phyloP scores from a whole-genome alignment of 2,329 filamentous ascomycete genomes.

The Calonectria ilicicola region DNA sequence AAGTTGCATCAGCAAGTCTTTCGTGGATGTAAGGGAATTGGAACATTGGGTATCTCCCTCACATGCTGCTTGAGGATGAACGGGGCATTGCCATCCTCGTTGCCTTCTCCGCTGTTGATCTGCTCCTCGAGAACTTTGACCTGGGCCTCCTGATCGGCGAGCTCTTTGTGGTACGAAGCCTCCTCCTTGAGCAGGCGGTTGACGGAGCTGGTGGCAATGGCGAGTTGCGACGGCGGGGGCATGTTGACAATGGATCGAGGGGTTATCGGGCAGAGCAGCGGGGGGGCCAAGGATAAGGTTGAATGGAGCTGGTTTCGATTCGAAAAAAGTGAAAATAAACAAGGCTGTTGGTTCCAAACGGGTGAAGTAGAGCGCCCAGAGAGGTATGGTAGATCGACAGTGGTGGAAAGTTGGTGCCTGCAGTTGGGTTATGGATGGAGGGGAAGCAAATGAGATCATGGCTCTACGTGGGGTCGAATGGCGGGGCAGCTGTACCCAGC shows the following conservation, averaged over 20 bases:
- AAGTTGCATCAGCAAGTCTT: constrained; percentile 11
- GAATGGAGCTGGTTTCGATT: background rate
- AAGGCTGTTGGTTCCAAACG: background rate
- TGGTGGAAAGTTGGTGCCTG: constrained; percentile 35
- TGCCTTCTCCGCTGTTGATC: constrained; percentile 58
- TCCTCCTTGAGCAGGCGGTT: constrained; percentile 92
- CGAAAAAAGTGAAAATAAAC: background rate
- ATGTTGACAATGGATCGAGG: constrained; percentile 59
- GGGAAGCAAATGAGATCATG: constrained; percentile 45
- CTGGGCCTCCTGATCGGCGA: constrained; percentile 78
- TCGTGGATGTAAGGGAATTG: background rate
- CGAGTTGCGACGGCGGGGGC: constrained; percentile 80
- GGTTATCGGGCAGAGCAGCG: background rate
- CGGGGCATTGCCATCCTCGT: constrained; percentile 79
- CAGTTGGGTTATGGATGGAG: constrained; percentile 26
- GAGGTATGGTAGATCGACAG: background rate
- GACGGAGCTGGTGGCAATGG: constrained; percentile 84
- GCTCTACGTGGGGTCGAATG: constrained; percentile 39
- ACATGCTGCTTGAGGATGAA: constrained; percentile 91
- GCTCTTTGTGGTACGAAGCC: constrained; percentile 88
- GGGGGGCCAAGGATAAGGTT: too few species aligned
- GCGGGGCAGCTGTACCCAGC: constrained; percentile 35
- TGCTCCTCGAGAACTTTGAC: constrained; percentile 77
- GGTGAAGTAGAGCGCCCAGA: background rate
- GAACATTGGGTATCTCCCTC: constrained; percentile 38